Percentiles rank a stretch among this genome's conserved stretches.
These are phyloP conservation scores for Scheffersomyces coipomensis DNA, from an alignment of 805 yeast genomes.

Conservation along the genomic window DNA sequence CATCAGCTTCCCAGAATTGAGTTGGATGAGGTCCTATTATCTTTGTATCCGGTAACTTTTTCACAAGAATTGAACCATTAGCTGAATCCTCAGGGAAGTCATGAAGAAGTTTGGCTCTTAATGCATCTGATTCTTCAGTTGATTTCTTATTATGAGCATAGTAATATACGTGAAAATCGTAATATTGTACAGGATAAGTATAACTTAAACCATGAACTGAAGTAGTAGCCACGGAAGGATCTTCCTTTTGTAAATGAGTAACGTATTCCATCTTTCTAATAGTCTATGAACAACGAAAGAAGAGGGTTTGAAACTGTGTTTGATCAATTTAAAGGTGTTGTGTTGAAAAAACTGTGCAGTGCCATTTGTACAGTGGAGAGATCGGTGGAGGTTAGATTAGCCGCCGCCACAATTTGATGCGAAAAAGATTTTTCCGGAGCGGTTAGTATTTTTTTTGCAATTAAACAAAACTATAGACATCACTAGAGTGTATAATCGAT, in stretches of 20 bases:
- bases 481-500: too few species aligned
- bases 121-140: slow-evolving; percentile 16
- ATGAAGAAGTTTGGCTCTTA: slow-evolving; percentile 17
- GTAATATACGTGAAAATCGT: slow-evolving; percentile 33
- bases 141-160: slow-evolving; percentile 16
- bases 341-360: too few species aligned
- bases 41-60: slow-evolving; percentile 21
- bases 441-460: too few species aligned
- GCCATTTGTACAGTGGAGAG: too few species aligned
- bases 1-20: slow-evolving; percentile 35
- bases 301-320: too few species aligned
- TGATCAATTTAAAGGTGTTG: too few species aligned
- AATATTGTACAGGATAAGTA: slow-evolving; percentile 24
- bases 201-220: slow-evolving; percentile 16
- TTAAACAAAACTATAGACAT: too few species aligned
- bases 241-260: slow-evolving; percentile 15
- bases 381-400: too few species aligned
- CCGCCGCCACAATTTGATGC: too few species aligned
- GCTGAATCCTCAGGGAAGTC: slow-evolving; percentile 22
- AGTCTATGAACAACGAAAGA: too few species aligned
- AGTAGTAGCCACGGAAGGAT: slow-evolving; percentile 17
- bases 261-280: slow-evolving; percentile 33
- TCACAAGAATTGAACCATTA: slow-evolving; percentile 27
- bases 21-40: slow-evolving; percentile 32
- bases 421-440: too few species aligned